Conservation (phyloP, 352 stramenopile genomes). For the Phytophthora colocasiae region DNA sequence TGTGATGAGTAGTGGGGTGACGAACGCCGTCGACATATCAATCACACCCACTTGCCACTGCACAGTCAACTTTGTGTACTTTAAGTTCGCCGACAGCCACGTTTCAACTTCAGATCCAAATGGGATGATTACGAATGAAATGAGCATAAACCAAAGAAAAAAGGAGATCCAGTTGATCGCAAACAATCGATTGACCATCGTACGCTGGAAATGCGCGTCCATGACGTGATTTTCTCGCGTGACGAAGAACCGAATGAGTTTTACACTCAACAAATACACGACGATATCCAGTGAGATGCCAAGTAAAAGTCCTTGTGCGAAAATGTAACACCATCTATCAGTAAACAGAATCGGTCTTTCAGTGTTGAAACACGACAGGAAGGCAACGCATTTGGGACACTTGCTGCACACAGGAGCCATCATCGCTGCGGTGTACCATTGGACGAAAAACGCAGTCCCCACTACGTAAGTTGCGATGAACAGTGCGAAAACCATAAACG, state of each 20-base stretch:
- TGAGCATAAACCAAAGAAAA: slow-evolving; percentile 91
- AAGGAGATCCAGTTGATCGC: slow-evolving; percentile 92
- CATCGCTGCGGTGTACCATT: slow-evolving; percentile 90
- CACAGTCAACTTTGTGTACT: slow-evolving; percentile 84
- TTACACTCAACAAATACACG: slow-evolving; percentile 85
- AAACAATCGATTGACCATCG: slow-evolving; percentile 89
- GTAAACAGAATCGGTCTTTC: slow-evolving; percentile 76
- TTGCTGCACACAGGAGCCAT: slow-evolving; percentile 84
- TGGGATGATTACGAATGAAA: slow-evolving; percentile 88
- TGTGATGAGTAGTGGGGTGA: slow-evolving; percentile 86
- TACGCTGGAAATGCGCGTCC: slow-evolving; percentile 82
- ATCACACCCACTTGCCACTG: slow-evolving; percentile 87
- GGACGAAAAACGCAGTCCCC: slow-evolving; percentile 87
- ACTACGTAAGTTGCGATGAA: slow-evolving; percentile 85
- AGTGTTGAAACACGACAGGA: slow-evolving; percentile 87
- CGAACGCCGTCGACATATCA: slow-evolving; percentile 88
- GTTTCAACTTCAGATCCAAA: slow-evolving; percentile 84
- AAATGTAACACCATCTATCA: slow-evolving; percentile 84
- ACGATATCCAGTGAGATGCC: slow-evolving; percentile 87
- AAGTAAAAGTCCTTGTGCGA: slow-evolving; percentile 82
- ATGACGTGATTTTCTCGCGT: slow-evolving; percentile 85
- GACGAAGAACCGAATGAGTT: slow-evolving; percentile 86
- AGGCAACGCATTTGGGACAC: slow-evolving; percentile 72
- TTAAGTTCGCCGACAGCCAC: slow-evolving; percentile 80
- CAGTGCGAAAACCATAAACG: slow-evolving; percentile 77